Evolutionary conservation across 305 asterid species (phyloP), one percentile per base, ranked within the genome.

Genomic region (Solanum chacoense): DNA sequence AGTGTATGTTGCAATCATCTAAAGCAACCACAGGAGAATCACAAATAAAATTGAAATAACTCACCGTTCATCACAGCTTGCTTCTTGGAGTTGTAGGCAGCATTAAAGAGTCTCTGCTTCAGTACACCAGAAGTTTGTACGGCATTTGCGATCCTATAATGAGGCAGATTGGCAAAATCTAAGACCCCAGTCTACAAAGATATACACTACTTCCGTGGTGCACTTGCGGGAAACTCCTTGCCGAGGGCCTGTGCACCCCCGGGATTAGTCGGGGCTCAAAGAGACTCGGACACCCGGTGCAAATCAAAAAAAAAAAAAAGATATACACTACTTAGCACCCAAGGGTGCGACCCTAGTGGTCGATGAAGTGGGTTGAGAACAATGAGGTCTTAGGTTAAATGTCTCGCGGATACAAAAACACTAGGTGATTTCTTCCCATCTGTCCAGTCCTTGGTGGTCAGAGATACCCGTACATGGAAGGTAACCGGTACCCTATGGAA

Each of bases 31-130:
- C 11, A 50, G 42, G 38, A 79, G 67, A 12, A n/a, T 32, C 29
- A 85, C 78, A 78, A 79, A 83, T 3, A 69, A 84, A 28, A 77
- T 65, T 72, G 31, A 89, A 67, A 22, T 78, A 90, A 88, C 94
- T 85, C 91, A 97, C 99, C 98, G 92, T 55, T 95, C 95, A 97
- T 91, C 40, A 97, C 90, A 72, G 99, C 99, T 92, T 94, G 98
- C 92, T 93, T 95, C 95, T 97, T 97, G 90, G 99, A 95, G 88
- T 94, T 94, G 93, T 97, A 97, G 72, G 99, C 99, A 90, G 98
- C 98, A 91, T 94, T 95, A 91, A 96, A 97, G 88, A 97, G 88
- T 91, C 95, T 95, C 94, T 95, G 95, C 94, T 94, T 97, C 91
- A 97, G 92, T 87, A 90, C 92, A 86, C 99, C 98, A 76, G 99